Base-by-base conservation (phyloP, 2,329 filamentous ascomycete species). In the Fusarium anguioides region DNA sequence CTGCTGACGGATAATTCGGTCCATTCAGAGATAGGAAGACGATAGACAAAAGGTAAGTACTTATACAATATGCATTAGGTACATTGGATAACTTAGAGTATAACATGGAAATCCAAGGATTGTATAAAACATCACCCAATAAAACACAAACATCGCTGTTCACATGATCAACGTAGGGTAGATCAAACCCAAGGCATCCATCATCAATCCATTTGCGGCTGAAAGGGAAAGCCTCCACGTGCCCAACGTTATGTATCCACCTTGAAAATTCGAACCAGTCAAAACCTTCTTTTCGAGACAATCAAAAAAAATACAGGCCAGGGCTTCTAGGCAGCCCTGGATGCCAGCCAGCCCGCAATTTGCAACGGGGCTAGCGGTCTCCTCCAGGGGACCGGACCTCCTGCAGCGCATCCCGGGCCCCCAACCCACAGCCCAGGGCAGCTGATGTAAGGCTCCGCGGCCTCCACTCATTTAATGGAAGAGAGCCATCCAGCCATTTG, bases 211-310 rank as follows among this genome's bases (percentile, higher is more conserved):
- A 40, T 36, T 53, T 56, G 46, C 63, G 64, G 66, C 69, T 70
- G 66, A 68, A 68, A 51, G 37, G 57, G 60, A 66, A 60, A 57
- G 23, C 44, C 55, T 47, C 70, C 68, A 69, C 66, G 69, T 72
- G 68, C 68, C 52, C 49, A 64, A 57, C 56, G 49, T 60, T 50
- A 21, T 15, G 55, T 50, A 20, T 26, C 67, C 64, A 67, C 69
- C 44, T 35, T 18, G 36, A 18, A 54, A 37, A 35, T 29, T 29
- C 49, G 36, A 42, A 42, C 66, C 66, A 66, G 39, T 66, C 39
- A 68, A 29, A 36, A 15, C 15, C 41, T 40, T 54, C 27, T 27
- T 54, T 44, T 15, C 50, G 46, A 52, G 41, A 50, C 50, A 66
- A 44, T 41, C 39, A 57, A 21, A 49, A 41, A 8, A 15, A 49